These are phyloP conservation scores for Globisporangium spinosum DNA, from an alignment of 352 stramenopile genomes.

Conservation along the genomic window DNA sequence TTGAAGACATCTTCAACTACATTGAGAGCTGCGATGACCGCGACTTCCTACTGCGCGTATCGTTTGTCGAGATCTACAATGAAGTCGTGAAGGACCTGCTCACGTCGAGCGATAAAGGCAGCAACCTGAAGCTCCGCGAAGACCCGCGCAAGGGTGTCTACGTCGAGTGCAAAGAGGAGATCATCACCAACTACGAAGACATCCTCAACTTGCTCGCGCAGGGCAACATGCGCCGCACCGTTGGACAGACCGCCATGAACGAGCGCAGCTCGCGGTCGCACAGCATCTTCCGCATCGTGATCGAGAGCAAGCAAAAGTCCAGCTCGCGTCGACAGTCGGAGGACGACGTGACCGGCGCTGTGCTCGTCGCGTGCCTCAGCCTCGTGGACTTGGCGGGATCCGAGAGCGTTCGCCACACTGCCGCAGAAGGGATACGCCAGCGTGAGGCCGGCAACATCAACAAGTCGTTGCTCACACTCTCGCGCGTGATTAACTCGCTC, in stretches of 20 bases:
- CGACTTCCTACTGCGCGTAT: slow-evolving; percentile 94
- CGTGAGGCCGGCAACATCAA: slow-evolving; percentile 97
- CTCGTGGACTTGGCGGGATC: slow-evolving; percentile 97
- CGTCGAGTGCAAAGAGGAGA: slow-evolving; percentile 94
- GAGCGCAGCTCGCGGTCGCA: slow-evolving; percentile 76
- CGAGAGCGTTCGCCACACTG: slow-evolving; percentile 95
- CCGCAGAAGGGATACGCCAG: slow-evolving; percentile 91
- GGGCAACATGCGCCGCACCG: slow-evolving; percentile 65
- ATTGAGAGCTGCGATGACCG: slow-evolving; percentile 79
- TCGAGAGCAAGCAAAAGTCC: slow-evolving; percentile 77
- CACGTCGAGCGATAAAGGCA: slow-evolving; percentile 36
- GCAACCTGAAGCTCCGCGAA: slow-evolving; percentile 87
- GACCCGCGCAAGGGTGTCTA: slow-evolving; percentile 95
- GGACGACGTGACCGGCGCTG: slow-evolving; percentile 69
- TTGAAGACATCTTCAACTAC: slow-evolving; percentile 92
- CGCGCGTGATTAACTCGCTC: slow-evolving; percentile 91
- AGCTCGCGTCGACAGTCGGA: slow-evolving; percentile 46
- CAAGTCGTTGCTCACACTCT: slow-evolving; percentile 94
- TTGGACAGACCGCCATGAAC: slow-evolving; percentile 80
- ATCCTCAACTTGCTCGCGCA: slow-evolving; percentile 54
- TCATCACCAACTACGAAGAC: slow-evolving; percentile 83
- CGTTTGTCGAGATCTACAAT: slow-evolving; percentile 99
- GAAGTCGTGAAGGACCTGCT: slow-evolving; percentile 97
- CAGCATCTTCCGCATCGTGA: slow-evolving; percentile 78
- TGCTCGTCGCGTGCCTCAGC: slow-evolving; percentile 94